Percentiles rank a stretch among this genome's conserved stretches.
Conservation (phyloP, 257 asterid genomes). For the Lavandula angustifolia region DNA sequence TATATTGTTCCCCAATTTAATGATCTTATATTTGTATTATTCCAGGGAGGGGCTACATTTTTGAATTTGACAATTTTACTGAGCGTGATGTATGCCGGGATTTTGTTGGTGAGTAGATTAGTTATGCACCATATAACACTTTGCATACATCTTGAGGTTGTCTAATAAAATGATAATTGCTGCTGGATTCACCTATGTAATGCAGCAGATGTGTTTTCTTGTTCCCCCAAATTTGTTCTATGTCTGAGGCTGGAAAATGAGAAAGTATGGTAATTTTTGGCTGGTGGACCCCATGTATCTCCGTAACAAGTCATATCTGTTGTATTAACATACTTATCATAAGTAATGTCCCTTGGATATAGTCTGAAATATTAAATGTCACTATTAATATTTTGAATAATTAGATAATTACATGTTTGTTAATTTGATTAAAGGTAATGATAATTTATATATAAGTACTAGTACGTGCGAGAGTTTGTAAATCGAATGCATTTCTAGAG, state of each 20-base stretch:
- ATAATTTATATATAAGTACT: background rate
- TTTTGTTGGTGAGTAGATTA: slow-evolving; percentile 70
- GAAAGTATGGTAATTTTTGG: slow-evolving; percentile 5
- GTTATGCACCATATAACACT: slow-evolving; percentile 17
- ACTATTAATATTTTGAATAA: slow-evolving; percentile 5
- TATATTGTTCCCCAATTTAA: slow-evolving; percentile 22
- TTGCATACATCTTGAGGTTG: slow-evolving; percentile 17
- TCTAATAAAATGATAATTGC: slow-evolving; percentile 7
- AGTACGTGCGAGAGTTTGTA: slow-evolving; percentile 11
- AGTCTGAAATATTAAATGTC: slow-evolving; percentile 13
- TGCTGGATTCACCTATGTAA: slow-evolving; percentile 14
- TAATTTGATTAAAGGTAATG: background rate
- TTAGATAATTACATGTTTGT: slow-evolving; percentile 1
- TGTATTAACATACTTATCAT: slow-evolving; percentile 12
- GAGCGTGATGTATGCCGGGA: slow-evolving; percentile 91
- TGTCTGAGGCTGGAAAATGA: background rate
- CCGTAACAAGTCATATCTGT: background rate
- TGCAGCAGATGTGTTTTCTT: background rate
- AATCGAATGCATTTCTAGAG: slow-evolving; percentile 13
- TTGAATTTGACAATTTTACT: slow-evolving; percentile 75
- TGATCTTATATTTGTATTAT: slow-evolving; percentile 30
- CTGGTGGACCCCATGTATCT: slow-evolving; percentile 15
- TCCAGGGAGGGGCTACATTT: slow-evolving; percentile 70
- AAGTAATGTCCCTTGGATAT: slow-evolving; percentile 7
- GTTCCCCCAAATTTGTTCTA: slow-evolving; percentile 1